Base-by-base conservation (phyloP, 257 asterid species). In the Gentiana macrophylla region DNA sequence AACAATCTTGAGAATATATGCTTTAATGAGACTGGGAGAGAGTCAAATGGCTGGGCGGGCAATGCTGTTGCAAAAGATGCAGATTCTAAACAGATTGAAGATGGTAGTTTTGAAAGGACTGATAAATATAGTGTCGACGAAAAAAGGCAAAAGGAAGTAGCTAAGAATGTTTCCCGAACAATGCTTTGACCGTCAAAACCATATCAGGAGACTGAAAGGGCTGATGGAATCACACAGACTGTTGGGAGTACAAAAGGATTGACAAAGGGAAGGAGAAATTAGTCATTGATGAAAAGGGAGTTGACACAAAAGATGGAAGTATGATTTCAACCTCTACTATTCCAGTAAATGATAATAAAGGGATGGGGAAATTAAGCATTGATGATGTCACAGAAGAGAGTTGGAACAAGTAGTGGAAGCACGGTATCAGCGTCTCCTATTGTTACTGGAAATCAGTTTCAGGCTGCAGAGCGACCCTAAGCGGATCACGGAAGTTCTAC, bases 281-380 rank as follows among this genome's bases (percentile, higher is more conserved):
- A 41, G 8, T 41, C 4, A 41, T 41, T 41, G 46, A 41, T 41
- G 46, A 41, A 41, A 7, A 4, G 3, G 8, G 46, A 41, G 46
- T 41, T 41, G 46, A 41, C 46, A 41, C 46, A 5, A 10, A 41
- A 41, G 8, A 41, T 41, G 46, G 46, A 41, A 5, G 8, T 41
- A 2, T 41, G 46, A 41, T 41, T 41, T 41, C 46, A 1, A 41
- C 46, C 8, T 41, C 46, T 10, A 41, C 8, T 41, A 1, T 41
- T 41, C 5, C 46, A 41, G 46, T 7, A 41, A 41, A 41, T 41
- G 46, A 41, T 41, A 41, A 41, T 41, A 41, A 41, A 65, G 89
- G 87, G 51, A 86, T 84, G 75, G 73, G 50, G 57, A 79, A 72
- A 67, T 13, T 70, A 61, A 82, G 35, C 55, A 79, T 45, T 4